Conservation (phyloP, 371 early-diverging fungal species). For the Basidiobolus meristosporus region DNA sequence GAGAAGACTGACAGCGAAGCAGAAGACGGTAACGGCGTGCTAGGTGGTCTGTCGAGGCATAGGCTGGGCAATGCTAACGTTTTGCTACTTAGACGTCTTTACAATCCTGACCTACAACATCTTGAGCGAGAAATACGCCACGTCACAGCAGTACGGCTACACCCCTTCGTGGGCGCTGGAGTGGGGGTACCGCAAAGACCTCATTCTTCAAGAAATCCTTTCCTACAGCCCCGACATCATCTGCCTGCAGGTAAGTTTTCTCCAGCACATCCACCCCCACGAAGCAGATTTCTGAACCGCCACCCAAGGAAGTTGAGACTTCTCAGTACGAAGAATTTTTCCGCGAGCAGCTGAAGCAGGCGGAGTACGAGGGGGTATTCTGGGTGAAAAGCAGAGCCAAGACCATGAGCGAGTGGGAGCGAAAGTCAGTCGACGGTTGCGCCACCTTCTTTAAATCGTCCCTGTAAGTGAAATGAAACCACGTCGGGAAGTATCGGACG, state of each 20-base stretch:
- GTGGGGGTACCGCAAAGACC: conserved; percentile 89
- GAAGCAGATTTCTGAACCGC: neutral
- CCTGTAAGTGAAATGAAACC: conserved; percentile 17
- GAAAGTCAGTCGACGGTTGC: conserved; percentile 88
- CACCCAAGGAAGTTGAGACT: conserved; percentile 69
- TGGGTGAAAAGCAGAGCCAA: conserved; percentile 86
- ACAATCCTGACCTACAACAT: conserved; percentile 93
- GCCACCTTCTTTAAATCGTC: conserved; percentile 87
- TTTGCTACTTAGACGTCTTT: conserved; percentile 27
- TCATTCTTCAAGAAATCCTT: conserved; percentile 73
- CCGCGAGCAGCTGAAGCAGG: conserved; percentile 46
- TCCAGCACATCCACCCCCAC: neutral
- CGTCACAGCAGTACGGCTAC: conserved; percentile 76
- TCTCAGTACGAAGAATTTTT: conserved; percentile 74
- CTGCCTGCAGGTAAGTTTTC: conserved; percentile 69
- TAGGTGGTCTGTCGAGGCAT: too few species aligned
- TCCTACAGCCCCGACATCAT: conserved; percentile 84
- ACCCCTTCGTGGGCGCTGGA: conserved; percentile 93
- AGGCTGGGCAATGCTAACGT: neutral
- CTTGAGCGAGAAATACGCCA: conserved; percentile 82
- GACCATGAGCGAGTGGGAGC: conserved; percentile 82
- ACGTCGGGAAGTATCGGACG: neutral
- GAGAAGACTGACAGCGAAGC: conserved; percentile 4
- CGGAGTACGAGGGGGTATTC: conserved; percentile 84
- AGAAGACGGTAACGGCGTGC: conserved; percentile 2